Evolutionary conservation across 176 grass and related monocot genomes (phyloP).

Genomic region (Alloteropsis semialata): DNA sequence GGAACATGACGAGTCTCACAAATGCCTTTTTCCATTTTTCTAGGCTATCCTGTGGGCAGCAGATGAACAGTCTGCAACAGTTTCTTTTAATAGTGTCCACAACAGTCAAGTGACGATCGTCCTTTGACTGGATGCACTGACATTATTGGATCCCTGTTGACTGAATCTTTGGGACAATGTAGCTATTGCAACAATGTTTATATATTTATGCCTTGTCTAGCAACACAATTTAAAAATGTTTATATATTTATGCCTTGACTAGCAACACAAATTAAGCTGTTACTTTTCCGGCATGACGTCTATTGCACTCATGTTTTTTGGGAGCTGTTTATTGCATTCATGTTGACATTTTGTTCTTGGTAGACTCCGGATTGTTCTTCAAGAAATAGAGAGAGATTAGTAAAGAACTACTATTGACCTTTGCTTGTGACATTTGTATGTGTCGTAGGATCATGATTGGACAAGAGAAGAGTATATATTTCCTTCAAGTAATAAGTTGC

Average conservation of each 20-base stretch:
- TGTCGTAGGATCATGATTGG: not conserved
- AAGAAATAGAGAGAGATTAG: not conserved
- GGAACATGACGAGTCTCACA: conserved; percentile 6
- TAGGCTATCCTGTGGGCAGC: conserved; percentile 26
- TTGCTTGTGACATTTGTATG: not conserved
- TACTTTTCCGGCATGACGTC: not conserved
- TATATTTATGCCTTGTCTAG: not conserved
- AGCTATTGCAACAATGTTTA: not conserved
- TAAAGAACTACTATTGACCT: not conserved
- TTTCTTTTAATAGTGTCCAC: too few species aligned
- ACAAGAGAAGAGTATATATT: not conserved
- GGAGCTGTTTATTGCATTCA: not conserved
- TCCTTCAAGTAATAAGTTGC: not conserved
- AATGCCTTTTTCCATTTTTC: not conserved
- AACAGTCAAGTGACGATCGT: not conserved
- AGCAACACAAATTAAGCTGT: not conserved
- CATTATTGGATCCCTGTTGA: not conserved
- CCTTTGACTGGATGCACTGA: conserved; percentile 11
- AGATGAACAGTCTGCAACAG: too few species aligned
- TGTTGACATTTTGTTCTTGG: not conserved
- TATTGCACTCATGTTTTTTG: too few species aligned
- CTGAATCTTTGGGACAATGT: not conserved
- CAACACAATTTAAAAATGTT: too few species aligned
- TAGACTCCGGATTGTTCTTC: not conserved
- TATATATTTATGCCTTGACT: too few species aligned